Evolutionary conservation across 2,329 filamentous ascomycete genomes (phyloP), one percentile per base, ranked within the genome.

Genomic region (Gliomastix tumulicola): DNA sequence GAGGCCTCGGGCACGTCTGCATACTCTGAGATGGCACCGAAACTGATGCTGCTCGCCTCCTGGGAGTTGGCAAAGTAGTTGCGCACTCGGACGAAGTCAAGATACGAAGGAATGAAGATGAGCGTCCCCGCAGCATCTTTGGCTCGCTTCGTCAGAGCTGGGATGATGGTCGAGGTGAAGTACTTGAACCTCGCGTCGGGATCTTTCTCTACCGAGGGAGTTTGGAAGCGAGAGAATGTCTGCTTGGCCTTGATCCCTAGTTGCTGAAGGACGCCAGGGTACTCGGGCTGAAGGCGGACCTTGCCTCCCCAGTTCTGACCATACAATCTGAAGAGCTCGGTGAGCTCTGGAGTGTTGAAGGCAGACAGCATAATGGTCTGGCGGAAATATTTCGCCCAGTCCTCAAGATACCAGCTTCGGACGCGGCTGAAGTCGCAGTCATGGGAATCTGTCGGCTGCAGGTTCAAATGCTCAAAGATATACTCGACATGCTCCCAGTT

Each of bases 401-500:
- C 82, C 50, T 97, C 88, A n/a, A 97, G 74, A 55, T 96, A 97
- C 88, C 88, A 97, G 44, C 71, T 79, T 35, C 89, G 76, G 6
- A 97, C 86, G 15, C 92, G 84, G 47, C 83, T 86, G 56, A 97
- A 95, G 65, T 98, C 92, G 51, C 88, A 94, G 45, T 85, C 89
- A 58, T 96, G 89, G 1, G 87, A 77, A 49, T 94, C 86, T 52
- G 83, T 87, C 25, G 92, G 90, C 50, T 94, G 87, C 17, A 84
- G 71, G 57, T 98, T 98, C 43, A 98, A 74, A 56, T 95, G 87
- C 44, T 87, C 80, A 53, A 97, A 89, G 49, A 96, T 84, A 56
- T 85, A 86, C 57, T 94, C 86, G 42, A 96, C 77, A 55, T 98
- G 90, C 52, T 96, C 88, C 89, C 90, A 97, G 57, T 95, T 97